Conservation (phyloP, 768 basidiomycete species). For the Erythrobasidium yunnanense region DNA sequence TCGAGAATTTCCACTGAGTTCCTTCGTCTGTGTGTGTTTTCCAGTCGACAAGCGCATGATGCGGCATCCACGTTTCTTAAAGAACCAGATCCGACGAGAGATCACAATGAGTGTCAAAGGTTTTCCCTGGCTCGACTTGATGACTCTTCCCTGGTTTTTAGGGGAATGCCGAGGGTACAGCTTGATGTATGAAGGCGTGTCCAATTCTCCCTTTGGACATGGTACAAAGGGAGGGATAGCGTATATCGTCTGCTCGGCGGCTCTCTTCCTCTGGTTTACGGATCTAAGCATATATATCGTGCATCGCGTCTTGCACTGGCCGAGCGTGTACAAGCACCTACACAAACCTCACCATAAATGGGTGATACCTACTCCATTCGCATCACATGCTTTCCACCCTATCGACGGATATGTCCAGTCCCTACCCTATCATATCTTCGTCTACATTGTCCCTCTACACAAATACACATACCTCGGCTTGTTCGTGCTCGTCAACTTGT, state of each 20-base stretch:
- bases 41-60: slow-evolving; percentile 86
- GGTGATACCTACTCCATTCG: slow-evolving; percentile 95
- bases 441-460: slow-evolving; percentile 81
- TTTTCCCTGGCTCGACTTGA: slow-evolving; percentile 67
- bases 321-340: slow-evolving; percentile 70
- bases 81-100: slow-evolving; percentile 65
- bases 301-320: slow-evolving; percentile 80
- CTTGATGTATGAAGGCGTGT: slow-evolving; percentile 62
- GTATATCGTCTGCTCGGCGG: slow-evolving; percentile 35
- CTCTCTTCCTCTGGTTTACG: slow-evolving; percentile 64
- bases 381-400: slow-evolving; percentile 95
- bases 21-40: neutral
- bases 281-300: slow-evolving; percentile 94
- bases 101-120: slow-evolving; percentile 62
- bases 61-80: slow-evolving; percentile 83
- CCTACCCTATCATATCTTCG: slow-evolving; percentile 84
- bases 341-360: slow-evolving; percentile 99
- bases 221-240: slow-evolving; percentile 34
- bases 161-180: slow-evolving; percentile 80
- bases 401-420: slow-evolving; percentile 90
- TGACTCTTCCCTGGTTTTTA: slow-evolving; percentile 90
- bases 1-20: neutral
- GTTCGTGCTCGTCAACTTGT: slow-evolving; percentile 85
- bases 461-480: slow-evolving; percentile 69
- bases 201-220: slow-evolving; percentile 49